These are phyloP conservation scores for Tremellales sp. DNA, from an alignment of 1,284 basidiomycete species.

Conservation along the genomic window DNA sequence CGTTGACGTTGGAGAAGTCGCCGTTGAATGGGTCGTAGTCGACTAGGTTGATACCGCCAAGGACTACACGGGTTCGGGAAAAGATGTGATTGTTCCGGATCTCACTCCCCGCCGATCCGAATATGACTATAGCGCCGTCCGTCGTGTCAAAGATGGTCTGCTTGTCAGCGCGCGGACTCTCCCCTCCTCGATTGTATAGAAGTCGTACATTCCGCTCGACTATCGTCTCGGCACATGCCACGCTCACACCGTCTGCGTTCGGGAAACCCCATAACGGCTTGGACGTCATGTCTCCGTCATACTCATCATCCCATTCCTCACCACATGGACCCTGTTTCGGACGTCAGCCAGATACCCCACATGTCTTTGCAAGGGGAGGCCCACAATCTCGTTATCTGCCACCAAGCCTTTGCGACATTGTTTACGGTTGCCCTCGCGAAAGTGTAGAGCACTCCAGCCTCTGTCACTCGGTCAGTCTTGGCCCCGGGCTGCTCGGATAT, in stretches of 20 bases:
- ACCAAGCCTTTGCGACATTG: constrained; percentile 39
- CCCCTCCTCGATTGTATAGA: background rate
- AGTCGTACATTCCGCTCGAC: constrained; percentile 44
- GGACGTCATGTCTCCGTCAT: constrained; percentile 42
- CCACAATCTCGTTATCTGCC: constrained; percentile 45
- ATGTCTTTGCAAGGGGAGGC: constrained; percentile 2
- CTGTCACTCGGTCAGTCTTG: constrained; percentile 12
- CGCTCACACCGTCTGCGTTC: constrained; percentile 48
- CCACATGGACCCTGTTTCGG: constrained; percentile 44
- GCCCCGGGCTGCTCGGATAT: background rate
- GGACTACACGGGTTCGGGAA: constrained; percentile 42
- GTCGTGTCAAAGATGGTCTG: constrained; percentile 49
- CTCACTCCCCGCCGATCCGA: constrained; percentile 43
- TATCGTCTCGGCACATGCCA: constrained; percentile 47
- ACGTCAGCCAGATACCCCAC: too few species aligned
- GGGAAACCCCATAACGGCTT: constrained; percentile 44
- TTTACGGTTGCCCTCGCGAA: constrained; percentile 46
- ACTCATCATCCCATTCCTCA: constrained; percentile 50
- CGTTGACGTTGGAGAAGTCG: constrained; percentile 43
- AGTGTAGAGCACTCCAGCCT: constrained; percentile 49
- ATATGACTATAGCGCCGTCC: constrained; percentile 49
- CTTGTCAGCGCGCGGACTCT: background rate
- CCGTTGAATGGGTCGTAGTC: constrained; percentile 49
- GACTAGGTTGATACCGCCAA: constrained; percentile 50
- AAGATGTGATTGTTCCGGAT: constrained; percentile 44